These are phyloP conservation scores for Neonectria faginata DNA, from an alignment of 2,329 filamentous ascomycete species.

Conservation along the genomic window DNA sequence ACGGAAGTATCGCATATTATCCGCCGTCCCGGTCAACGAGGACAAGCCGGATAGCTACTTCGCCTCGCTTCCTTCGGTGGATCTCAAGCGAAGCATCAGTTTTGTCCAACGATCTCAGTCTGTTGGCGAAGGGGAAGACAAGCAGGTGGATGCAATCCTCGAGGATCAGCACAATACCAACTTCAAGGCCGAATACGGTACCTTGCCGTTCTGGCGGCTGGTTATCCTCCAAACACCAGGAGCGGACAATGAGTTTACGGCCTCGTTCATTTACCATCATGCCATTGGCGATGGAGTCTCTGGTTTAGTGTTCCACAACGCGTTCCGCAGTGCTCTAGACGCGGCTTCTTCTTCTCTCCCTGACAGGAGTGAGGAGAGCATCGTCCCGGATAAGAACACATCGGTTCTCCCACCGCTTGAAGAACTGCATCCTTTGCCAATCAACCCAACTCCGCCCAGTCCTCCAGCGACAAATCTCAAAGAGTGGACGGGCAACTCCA, in stretches of 20 bases:
- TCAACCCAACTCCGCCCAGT: constrained; percentile 48
- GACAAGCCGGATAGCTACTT: constrained; percentile 55
- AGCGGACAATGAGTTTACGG: constrained; percentile 51
- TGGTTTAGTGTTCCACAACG: constrained; percentile 57
- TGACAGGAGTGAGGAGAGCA: neutral
- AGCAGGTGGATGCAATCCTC: constrained; percentile 56
- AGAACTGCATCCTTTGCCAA: constrained; percentile 52
- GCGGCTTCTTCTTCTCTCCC: constrained; percentile 23
- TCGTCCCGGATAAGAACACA: constrained; percentile 33
- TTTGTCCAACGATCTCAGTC: constrained; percentile 47
- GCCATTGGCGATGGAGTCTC: constrained; percentile 59
- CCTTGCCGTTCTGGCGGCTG: constrained; percentile 58
- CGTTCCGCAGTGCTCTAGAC: constrained; percentile 53
- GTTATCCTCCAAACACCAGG: constrained; percentile 49
- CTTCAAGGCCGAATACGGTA: constrained; percentile 49
- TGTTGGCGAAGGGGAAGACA: constrained; percentile 46
- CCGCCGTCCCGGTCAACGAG: constrained; percentile 56
- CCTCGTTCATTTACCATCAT: constrained; percentile 60
- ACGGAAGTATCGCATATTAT: constrained; percentile 55
- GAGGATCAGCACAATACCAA: constrained; percentile 54
- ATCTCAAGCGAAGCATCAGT: constrained; percentile 53
- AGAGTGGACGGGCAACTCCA: constrained; percentile 55
- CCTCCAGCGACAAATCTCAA: constrained; percentile 50
- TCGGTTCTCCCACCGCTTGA: constrained; percentile 56
- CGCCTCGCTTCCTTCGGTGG: constrained; percentile 55